Evolutionary conservation across 2,329 filamentous ascomycete species (phyloP).

Genomic region (Lasiodiplodia theobromae): DNA sequence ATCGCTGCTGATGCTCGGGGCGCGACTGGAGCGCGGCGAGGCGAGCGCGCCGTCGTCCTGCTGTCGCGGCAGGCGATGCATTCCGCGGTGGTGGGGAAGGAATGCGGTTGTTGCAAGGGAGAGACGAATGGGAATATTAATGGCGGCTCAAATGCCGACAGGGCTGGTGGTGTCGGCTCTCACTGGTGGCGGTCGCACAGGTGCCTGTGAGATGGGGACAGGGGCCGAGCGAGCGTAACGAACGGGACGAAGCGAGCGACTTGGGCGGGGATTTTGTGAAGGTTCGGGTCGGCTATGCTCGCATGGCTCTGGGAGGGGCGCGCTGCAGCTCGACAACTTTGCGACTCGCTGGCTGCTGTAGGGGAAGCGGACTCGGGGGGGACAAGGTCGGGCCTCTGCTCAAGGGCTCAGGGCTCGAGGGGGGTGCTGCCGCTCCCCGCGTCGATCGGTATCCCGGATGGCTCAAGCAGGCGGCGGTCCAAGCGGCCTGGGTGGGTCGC

Average conservation of each 20-base stretch:
- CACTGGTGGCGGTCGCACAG: slow-evolving; percentile 17
- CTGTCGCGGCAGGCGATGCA: slow-evolving; percentile 21
- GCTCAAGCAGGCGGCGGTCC: background rate
- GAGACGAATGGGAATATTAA: slow-evolving; percentile 15
- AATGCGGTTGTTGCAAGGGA: background rate
- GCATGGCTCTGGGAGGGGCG: slow-evolving; percentile 10
- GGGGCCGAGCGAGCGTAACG: slow-evolving; percentile 8
- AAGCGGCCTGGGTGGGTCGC: slow-evolving; percentile 4
- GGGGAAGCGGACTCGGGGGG: slow-evolving; percentile 20
- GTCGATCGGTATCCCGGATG: slow-evolving; percentile 20
- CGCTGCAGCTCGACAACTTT: background rate
- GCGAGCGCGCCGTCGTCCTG: slow-evolving; percentile 25
- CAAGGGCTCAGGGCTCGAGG: slow-evolving; percentile 2
- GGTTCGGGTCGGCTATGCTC: background rate
- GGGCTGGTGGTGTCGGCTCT: slow-evolving; percentile 17
- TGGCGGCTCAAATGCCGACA: slow-evolving; percentile 22
- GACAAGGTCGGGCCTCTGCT: slow-evolving; percentile 25
- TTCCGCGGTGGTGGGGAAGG: slow-evolving; percentile 12
- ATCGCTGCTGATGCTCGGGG: slow-evolving; percentile 72
- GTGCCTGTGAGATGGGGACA: background rate
- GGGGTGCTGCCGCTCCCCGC: slow-evolving; percentile 22
- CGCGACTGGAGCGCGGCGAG: slow-evolving; percentile 48
- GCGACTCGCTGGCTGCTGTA: slow-evolving; percentile 10
- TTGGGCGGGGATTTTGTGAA: background rate
- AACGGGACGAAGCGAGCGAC: slow-evolving; percentile 9